These are phyloP conservation scores for Cryptococcus wingfieldii DNA, from an alignment of 1,284 basidiomycete genomes.

Conservation along the genomic window DNA sequence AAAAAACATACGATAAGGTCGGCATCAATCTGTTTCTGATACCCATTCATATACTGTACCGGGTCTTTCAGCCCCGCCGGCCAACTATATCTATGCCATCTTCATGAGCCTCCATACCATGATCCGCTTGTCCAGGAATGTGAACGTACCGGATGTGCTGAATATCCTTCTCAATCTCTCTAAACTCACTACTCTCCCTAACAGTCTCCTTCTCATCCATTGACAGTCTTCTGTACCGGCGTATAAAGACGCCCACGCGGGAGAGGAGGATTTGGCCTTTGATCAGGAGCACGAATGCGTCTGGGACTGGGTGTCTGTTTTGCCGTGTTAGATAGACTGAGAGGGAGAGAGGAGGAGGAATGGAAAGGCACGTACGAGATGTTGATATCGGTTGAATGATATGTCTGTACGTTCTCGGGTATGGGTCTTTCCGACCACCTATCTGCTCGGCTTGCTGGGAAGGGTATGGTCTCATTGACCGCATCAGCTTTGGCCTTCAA, in stretches of 20 bases:
- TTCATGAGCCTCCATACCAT: neutral
- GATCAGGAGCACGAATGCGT: conserved; percentile 30
- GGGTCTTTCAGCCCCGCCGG: conserved; percentile 35
- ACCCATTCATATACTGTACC: conserved; percentile 21
- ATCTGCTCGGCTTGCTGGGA: conserved; percentile 19
- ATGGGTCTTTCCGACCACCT: conserved; percentile 12
- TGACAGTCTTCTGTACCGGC: conserved; percentile 11
- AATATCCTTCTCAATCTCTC: conserved; percentile 27
- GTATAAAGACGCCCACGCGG: conserved; percentile 28
- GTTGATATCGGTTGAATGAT: conserved; percentile 29
- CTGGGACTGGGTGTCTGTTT: conserved; percentile 33
- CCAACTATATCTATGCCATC: conserved; percentile 21
- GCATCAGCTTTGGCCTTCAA: neutral
- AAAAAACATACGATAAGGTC: conserved; percentile 29
- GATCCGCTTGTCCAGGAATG: neutral
- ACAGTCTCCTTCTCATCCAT: conserved; percentile 6
- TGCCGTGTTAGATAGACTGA: conserved; percentile 1
- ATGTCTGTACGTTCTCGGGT: conserved; percentile 32
- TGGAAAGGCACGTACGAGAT: conserved; percentile 16
- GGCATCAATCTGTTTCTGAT: conserved; percentile 29
- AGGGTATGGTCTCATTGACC: conserved; percentile 12
- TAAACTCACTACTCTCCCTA: conserved; percentile 20
- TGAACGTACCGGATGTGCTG: conserved; percentile 17
- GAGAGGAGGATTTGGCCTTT: conserved; percentile 33
- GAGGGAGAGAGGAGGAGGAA: neutral